A percentile compares a stretch with the other conserved stretches of the same genome.
Conservation (phyloP, 2,329 filamentous ascomycete genomes). For the Cordyceps javanica region DNA sequence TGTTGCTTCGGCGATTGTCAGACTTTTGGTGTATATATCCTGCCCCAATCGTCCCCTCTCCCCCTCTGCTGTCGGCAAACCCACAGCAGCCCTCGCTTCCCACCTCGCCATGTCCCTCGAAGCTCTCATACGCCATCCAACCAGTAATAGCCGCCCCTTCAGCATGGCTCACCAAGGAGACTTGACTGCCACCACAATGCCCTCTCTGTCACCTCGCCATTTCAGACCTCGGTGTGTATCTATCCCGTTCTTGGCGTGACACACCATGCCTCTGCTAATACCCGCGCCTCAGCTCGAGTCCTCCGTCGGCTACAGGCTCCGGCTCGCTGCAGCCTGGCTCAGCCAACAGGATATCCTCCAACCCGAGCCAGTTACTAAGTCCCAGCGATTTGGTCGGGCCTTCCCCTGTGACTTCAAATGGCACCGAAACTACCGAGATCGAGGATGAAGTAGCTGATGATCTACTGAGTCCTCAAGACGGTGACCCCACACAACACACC, state of each 20-base stretch:
- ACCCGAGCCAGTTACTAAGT: constrained; percentile 51
- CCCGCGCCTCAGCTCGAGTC: constrained; percentile 26
- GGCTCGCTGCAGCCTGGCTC: constrained; percentile 47
- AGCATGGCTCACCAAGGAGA: constrained; percentile 5
- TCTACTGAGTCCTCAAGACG: constrained; percentile 30
- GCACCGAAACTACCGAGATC: constrained; percentile 77
- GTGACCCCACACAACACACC: constrained; percentile 23
- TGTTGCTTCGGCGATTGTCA: background rate
- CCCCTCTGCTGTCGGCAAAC: background rate
- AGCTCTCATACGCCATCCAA: background rate
- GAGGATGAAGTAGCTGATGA: constrained; percentile 69
- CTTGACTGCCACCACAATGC: background rate
- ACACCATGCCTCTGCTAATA: background rate
- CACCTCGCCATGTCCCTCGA: constrained; percentile 1
- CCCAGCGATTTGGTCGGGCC: constrained; percentile 69
- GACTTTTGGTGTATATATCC: background rate
- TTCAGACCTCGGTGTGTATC: constrained; percentile 44
- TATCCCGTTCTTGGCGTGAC: background rate
- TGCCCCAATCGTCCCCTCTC: background rate
- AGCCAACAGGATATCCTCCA: constrained; percentile 41
- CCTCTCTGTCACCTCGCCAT: constrained; percentile 38
- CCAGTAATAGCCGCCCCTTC: background rate
- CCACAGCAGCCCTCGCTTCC: background rate
- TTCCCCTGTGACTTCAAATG: constrained; percentile 79
- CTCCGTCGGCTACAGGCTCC: constrained; percentile 33